Conservation (phyloP, 2,329 filamentous ascomycete species). For the Cladosporium sp. region DNA sequence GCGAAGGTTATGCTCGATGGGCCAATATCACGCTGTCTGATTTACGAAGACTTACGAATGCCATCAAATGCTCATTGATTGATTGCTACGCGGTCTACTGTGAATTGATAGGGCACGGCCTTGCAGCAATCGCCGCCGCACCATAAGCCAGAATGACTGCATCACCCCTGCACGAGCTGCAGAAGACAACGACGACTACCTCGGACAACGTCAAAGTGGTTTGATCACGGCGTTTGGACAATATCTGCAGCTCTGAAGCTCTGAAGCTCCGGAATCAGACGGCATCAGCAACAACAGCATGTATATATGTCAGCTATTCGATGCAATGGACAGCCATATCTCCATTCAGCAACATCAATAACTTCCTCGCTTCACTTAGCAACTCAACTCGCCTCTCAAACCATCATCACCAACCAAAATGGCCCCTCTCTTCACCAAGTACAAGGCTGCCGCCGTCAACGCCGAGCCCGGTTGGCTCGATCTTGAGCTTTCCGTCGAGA, state of each 20-base stretch:
- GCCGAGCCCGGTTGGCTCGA: conserved; percentile 58
- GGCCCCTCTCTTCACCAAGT: conserved; percentile 43
- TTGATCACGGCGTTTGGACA: conserved; percentile 10
- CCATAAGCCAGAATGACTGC: too few species aligned
- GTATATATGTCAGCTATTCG: not conserved
- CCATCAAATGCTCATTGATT: too few species aligned
- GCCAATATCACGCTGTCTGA: too few species aligned
- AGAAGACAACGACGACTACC: too few species aligned
- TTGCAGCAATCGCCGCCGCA: too few species aligned
- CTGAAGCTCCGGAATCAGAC: too few species aligned
- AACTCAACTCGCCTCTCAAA: not conserved
- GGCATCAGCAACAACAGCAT: not conserved
- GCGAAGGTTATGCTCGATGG: too few species aligned
- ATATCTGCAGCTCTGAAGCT: not conserved
- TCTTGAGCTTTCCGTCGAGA: conserved; percentile 50
- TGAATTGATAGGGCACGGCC: too few species aligned
- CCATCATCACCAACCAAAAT: conserved; percentile 20
- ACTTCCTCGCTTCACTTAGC: not conserved
- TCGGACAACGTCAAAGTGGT: not conserved
- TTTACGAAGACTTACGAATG: too few species aligned
- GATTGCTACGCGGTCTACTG: too few species aligned
- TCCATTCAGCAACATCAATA: not conserved
- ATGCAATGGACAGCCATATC: not conserved
- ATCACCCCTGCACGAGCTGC: too few species aligned
- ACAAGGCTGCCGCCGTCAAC: conserved; percentile 40